Evolutionary conservation across 2,329 filamentous ascomycete genomes (phyloP), one percentile per base, ranked within the genome.

Genomic region (Colletotrichum noveboracense): DNA sequence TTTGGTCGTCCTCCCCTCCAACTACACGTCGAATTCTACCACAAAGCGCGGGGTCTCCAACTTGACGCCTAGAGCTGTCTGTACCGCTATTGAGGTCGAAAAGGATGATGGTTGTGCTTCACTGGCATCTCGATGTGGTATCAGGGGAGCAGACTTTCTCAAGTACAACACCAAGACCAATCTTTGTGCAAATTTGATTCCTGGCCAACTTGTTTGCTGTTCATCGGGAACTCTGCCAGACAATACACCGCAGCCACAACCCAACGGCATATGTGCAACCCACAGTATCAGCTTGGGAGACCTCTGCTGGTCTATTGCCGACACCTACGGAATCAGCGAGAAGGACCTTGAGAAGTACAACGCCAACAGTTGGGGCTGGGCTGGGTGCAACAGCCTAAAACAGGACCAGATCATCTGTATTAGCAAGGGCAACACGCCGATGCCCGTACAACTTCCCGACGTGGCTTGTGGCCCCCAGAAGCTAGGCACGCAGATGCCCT

Each of bases 381-480:
- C 43, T 10, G 68, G 60, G 14, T 73, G 70, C 9, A n/a, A 21
- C 28, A 5, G 43, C 80, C 26, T 62, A 68, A 30, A 28, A 61
- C 26, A 77, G 60, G 12, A 73, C 38, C 13, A 56, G 24, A 18
- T 48, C 38, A 72, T 82, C 18, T 82, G 80, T 38, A 70, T 82
- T 6, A 80, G 79, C 58, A 69, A 56, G 3, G 78, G 79, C 16
- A 70, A 28, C 6, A 74, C 79, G 4, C 80, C 80, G 6, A 74
- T 80, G 36, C 79, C 80, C 3, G 74, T 65, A 16, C 28, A 48
- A 18, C 69, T 79, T 14, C 32, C 62, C 8, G 78, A 78, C 52
- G 79, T 79, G 18, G 58, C 74, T 12, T 81, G 89, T 78, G 89
- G 89, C 1, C 89, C 89, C 2, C 82, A 85, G 60, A 82, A 85